Evolutionary conservation across 257 asterid genomes (phyloP).

Genomic region (Leonotis leonurus): DNA sequence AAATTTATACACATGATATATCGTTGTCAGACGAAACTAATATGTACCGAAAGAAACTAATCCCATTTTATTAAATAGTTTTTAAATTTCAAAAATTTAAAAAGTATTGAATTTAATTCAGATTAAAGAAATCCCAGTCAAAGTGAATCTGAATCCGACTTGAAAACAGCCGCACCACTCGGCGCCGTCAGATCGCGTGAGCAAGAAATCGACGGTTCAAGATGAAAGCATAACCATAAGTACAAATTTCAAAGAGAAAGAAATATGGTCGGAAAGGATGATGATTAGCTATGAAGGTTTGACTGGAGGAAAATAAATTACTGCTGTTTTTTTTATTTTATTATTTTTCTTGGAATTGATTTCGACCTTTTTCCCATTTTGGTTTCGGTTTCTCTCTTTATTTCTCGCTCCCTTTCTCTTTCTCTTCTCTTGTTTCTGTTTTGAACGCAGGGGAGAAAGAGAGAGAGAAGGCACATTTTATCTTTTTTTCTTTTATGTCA

Average conservation of each 20-base stretch:
- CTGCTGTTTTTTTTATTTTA: too few relatives aligned
- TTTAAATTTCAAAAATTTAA: slow-evolving; percentile 1
- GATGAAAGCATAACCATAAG: slow-evolving; percentile 4
- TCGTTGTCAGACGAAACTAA: too few relatives aligned
- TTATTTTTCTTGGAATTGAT: slow-evolving; percentile 6
- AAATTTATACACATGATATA: too few relatives aligned
- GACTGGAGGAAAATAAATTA: slow-evolving; percentile 23
- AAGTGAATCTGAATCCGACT: neutral
- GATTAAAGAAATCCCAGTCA: neutral
- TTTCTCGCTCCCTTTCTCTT: slow-evolving; percentile 9
- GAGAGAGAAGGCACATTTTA: neutral
- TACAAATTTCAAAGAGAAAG: slow-evolving; percentile 19
- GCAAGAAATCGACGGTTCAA: slow-evolving; percentile 12
- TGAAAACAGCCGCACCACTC: neutral
- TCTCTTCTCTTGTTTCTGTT: slow-evolving; percentile 7
- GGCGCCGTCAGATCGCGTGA: slow-evolving; percentile 18
- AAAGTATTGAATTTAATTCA: neutral
- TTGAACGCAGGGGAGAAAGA: slow-evolving; percentile 21
- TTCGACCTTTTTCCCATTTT: neutral
- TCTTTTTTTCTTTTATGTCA: neutral
- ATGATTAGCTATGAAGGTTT: slow-evolving; percentile 31
- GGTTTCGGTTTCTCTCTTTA: slow-evolving; percentile 1
- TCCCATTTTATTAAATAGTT: too few relatives aligned
- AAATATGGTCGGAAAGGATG: slow-evolving; percentile 22
- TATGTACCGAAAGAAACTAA: too few relatives aligned